These are phyloP conservation scores for Pogostemon cablin DNA, from an alignment of 257 asterid genomes.

Conservation along the genomic window DNA sequence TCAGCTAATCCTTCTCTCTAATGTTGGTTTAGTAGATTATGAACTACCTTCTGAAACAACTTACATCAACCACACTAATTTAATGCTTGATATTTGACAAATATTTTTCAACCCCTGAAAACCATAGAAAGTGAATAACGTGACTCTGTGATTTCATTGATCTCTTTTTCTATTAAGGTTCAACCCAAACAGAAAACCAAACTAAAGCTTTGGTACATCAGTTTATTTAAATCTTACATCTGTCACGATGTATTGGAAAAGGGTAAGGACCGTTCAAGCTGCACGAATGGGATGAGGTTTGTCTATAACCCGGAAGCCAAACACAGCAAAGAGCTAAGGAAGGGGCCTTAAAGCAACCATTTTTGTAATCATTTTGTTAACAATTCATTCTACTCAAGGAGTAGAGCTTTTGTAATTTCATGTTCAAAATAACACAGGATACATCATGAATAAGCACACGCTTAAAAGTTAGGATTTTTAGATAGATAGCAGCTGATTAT, in stretches of 20 bases:
- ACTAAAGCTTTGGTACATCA: not conserved
- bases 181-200: not conserved
- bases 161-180: slow-evolving; percentile 4
- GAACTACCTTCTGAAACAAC: slow-evolving; percentile 20
- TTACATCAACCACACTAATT: not conserved
- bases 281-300: no score
- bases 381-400: not conserved
- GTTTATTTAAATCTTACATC: not conserved
- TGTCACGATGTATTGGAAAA: not conserved
- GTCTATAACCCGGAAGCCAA: no score
- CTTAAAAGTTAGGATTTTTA: not conserved
- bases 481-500: slow-evolving; percentile 7
- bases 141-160: no score
- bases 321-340: no score
- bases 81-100: not conserved
- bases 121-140: not conserved
- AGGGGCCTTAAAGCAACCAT: no score
- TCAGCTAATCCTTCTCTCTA: not conserved
- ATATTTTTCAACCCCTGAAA: not conserved
- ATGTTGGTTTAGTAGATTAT: not conserved
- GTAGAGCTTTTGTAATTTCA: not conserved
- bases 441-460: not conserved
- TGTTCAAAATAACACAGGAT: not conserved
- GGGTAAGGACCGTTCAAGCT: no score
- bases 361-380: not conserved